Percentiles rank a stretch among this genome's conserved stretches.
These are phyloP conservation scores for Dichotomocladium elegans DNA, from an alignment of 371 early-diverging fungal species.

Conservation along the genomic window DNA sequence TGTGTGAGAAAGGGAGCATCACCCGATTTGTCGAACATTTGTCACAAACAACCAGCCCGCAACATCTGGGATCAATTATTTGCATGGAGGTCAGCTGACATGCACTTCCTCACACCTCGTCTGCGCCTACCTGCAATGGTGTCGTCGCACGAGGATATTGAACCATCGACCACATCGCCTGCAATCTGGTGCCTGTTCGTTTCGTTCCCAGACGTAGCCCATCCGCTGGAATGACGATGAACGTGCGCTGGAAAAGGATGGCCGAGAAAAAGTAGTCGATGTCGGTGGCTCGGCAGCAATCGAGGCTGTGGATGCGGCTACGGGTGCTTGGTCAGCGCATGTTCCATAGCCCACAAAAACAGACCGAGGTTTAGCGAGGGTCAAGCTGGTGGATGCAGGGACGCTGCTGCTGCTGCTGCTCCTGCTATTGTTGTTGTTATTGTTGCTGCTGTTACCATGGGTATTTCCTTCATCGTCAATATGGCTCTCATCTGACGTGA, in stretches of 20 bases:
- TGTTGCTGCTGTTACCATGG: background rate
- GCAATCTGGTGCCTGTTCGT: constrained; percentile 50
- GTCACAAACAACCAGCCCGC: constrained; percentile 80
- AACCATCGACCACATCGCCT: constrained; percentile 66
- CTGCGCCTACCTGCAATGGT: constrained; percentile 59
- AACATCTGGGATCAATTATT: constrained; percentile 45
- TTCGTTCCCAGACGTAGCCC: constrained; percentile 8
- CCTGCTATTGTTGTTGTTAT: background rate
- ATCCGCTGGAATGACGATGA: constrained; percentile 1
- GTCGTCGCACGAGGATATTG: constrained; percentile 62
- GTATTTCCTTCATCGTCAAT: background rate
- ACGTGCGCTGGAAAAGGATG: constrained; percentile 4
- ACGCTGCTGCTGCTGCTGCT: background rate
- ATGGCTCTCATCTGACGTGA: too few species aligned
- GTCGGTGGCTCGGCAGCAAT: background rate
- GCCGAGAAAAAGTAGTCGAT: background rate
- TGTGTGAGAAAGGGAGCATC: constrained; percentile 43
- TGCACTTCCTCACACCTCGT: background rate
- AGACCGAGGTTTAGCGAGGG: constrained; percentile 6
- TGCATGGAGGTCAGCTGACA: background rate
- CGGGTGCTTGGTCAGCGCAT: constrained; percentile 2
- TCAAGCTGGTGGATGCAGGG: constrained; percentile 2
- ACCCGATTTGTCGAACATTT: constrained; percentile 59
- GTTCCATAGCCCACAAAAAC: constrained; percentile 8
- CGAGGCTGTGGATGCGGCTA: background rate